A percentile compares a stretch with the other conserved stretches of the same genome.
Evolutionary conservation across 164 flowering plant genomes (phyloP).

Genomic region (Aristolochia fimbriata): DNA sequence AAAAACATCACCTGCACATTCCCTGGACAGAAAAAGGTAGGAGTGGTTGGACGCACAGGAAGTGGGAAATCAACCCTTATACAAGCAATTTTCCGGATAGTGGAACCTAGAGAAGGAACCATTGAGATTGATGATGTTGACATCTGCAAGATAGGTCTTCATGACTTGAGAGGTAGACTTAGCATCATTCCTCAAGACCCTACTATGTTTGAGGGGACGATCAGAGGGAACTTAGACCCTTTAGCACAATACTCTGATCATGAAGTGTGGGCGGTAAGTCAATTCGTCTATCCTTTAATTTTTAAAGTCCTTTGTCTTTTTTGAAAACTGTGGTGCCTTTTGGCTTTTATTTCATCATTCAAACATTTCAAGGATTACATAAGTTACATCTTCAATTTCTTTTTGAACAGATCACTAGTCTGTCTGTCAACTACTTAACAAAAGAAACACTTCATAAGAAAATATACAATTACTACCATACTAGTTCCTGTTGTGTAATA

Average conservation of each 20-base stretch:
- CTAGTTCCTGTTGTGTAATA: too few species aligned
- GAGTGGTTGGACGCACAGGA: slow-evolving; percentile 31
- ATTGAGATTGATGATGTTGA: slow-evolving; percentile 71
- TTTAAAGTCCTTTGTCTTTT: too few species aligned
- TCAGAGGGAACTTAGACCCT: slow-evolving; percentile 87
- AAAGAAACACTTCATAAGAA: too few species aligned
- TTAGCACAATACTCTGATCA: slow-evolving; percentile 49
- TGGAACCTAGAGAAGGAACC: slow-evolving; percentile 74
- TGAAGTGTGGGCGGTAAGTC: slow-evolving; percentile 74
- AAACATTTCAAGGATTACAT: too few species aligned
- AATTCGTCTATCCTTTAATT: not conserved
- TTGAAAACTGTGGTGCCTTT: too few species aligned
- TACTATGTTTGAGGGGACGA: slow-evolving; percentile 83
- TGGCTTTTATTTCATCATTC: too few species aligned
- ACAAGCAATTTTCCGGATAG: slow-evolving; percentile 64
- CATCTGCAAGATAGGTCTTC: slow-evolving; percentile 71
- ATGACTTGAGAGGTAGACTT: slow-evolving; percentile 77
- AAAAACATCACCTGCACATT: slow-evolving; percentile 25
- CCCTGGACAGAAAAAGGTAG: slow-evolving; percentile 27
- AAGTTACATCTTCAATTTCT: too few species aligned
- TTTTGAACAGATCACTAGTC: too few species aligned
- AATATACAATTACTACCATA: too few species aligned
- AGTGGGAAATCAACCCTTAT: slow-evolving; percentile 35
- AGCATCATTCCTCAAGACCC: slow-evolving; percentile 97
- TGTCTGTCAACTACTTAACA: too few species aligned